Conservation (phyloP, 2,329 filamentous ascomycete genomes). For the Aspergillus fructus region DNA sequence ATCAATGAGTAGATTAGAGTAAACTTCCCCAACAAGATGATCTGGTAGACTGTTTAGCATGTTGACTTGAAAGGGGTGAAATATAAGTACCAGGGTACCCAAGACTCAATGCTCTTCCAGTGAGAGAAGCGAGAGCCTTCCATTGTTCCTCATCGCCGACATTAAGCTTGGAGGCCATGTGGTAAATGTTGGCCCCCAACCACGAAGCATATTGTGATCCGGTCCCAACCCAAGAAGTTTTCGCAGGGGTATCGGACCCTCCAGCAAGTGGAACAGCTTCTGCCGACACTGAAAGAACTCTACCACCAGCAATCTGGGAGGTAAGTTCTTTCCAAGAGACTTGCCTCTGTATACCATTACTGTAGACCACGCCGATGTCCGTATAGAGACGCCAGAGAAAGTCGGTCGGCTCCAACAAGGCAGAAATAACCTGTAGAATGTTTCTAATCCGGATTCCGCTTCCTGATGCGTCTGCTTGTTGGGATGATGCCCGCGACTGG, state of each 20-base stretch:
- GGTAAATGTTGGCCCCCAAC: slow-evolving; percentile 65
- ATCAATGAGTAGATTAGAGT: slow-evolving; percentile 34
- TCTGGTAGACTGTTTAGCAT: slow-evolving; percentile 32
- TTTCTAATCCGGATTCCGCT: slow-evolving; percentile 34
- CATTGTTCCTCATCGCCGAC: slow-evolving; percentile 28
- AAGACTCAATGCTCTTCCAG: slow-evolving; percentile 63
- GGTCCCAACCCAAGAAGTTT: slow-evolving; percentile 61
- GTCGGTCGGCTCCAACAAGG: slow-evolving; percentile 45
- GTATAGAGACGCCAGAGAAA: slow-evolving; percentile 46
- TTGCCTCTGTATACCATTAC: slow-evolving; percentile 46
- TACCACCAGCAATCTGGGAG: slow-evolving; percentile 60
- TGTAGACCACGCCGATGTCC: slow-evolving; percentile 43
- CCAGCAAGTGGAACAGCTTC: slow-evolving; percentile 50
- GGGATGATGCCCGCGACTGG: slow-evolving; percentile 22
- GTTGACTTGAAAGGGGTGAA: neutral
- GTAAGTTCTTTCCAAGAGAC: slow-evolving; percentile 64
- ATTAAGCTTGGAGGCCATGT: slow-evolving; percentile 45
- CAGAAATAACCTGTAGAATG: slow-evolving; percentile 36
- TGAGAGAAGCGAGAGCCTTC: slow-evolving; percentile 45
- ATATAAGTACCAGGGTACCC: slow-evolving; percentile 65
- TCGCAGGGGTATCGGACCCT: slow-evolving; percentile 23
- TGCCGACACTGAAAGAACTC: slow-evolving; percentile 57
- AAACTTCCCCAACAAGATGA: slow-evolving; percentile 41
- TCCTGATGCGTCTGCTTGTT: slow-evolving; percentile 34
- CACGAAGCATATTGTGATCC: slow-evolving; percentile 67